A percentile compares a stretch with the other conserved stretches of the same genome.
These are phyloP conservation scores for Neospora caninum DNA, from an alignment of 169 alveolate species.

Conservation along the genomic window DNA sequence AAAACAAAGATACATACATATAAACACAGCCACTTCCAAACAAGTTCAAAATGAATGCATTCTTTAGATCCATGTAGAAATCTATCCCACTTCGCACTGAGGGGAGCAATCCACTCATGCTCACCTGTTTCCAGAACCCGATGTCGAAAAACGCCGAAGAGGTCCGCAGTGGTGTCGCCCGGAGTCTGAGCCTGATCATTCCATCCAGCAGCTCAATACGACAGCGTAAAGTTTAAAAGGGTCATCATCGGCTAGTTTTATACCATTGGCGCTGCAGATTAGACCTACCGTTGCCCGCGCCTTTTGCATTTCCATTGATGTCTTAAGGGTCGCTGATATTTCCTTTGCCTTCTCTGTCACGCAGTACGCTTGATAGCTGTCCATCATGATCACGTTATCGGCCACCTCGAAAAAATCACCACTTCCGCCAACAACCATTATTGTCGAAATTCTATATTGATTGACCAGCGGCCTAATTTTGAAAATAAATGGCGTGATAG, in stretches of 20 bases:
- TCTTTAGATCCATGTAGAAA: not conserved
- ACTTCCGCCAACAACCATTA: conserved; percentile 75
- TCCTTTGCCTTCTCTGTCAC: conserved; percentile 70
- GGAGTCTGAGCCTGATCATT: conserved; percentile 22
- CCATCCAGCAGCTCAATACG: not conserved
- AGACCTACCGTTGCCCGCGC: not conserved
- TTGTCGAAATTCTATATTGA: conserved; percentile 37
- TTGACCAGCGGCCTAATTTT: conserved; percentile 58
- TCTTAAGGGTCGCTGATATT: conserved; percentile 43
- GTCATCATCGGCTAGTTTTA: too few relatives aligned
- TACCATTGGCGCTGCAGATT: not conserved
- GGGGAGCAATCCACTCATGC: not conserved
- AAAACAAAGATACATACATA: not conserved
- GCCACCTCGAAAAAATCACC: conserved; percentile 77
- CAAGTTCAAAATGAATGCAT: too few relatives aligned
- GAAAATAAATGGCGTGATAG: conserved; percentile 73
- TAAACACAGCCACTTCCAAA: too few relatives aligned
- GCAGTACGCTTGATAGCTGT: conserved; percentile 65
- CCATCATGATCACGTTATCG: conserved; percentile 71
- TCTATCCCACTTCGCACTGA: not conserved
- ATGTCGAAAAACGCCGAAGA: not conserved
- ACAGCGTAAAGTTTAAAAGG: too few relatives aligned
- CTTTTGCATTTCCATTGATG: not conserved
- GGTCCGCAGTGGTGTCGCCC: not conserved
- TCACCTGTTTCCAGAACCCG: conserved; percentile 32